phyloP scores from a whole-genome alignment of 2,329 filamentous ascomycete genomes.

The Chrysosporium keratinophilum region DNA sequence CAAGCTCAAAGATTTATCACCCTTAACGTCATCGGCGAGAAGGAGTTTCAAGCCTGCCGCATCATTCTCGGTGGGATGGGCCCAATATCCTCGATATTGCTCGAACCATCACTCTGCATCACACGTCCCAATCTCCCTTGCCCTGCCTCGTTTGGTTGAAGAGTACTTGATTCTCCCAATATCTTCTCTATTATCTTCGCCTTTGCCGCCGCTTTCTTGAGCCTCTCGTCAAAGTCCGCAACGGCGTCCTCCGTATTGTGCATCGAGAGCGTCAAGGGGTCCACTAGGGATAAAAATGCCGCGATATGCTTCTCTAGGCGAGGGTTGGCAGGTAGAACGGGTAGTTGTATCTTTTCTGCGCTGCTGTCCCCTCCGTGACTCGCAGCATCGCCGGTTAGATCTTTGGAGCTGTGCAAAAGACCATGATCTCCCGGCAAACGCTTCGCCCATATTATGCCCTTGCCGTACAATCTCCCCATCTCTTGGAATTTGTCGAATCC shows the following conservation, averaged over 20 bases:
- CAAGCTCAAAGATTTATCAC: not conserved
- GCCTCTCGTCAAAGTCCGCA: slow-evolving; percentile 77
- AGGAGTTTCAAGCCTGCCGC: slow-evolving; percentile 9
- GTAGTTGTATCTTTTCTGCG: not conserved
- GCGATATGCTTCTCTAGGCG: slow-evolving; percentile 67
- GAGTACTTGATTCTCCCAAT: slow-evolving; percentile 38
- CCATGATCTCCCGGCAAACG: slow-evolving; percentile 41
- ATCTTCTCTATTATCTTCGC: slow-evolving; percentile 74
- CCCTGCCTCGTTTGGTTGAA: not conserved
- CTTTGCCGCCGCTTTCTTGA: slow-evolving; percentile 75
- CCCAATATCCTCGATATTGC: slow-evolving; percentile 41
- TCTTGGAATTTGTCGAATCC: slow-evolving; percentile 87
- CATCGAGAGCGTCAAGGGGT: slow-evolving; percentile 65
- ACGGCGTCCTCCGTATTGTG: slow-evolving; percentile 82
- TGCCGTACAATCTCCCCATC: slow-evolving; percentile 67
- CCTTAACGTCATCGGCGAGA: not conserved
- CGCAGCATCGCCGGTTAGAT: not conserved
- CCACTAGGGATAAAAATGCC: slow-evolving; percentile 64
- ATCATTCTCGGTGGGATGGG: slow-evolving; percentile 30
- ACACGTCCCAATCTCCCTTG: slow-evolving; percentile 4
- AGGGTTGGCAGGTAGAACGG: slow-evolving; percentile 23
- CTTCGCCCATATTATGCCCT: slow-evolving; percentile 73
- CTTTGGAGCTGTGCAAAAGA: slow-evolving; percentile 7
- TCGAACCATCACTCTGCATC: slow-evolving; percentile 28
- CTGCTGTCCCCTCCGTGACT: not conserved